phyloP scores from a whole-genome alignment of 2,329 filamentous ascomycete species.

The Zymoseptoria brevis region DNA sequence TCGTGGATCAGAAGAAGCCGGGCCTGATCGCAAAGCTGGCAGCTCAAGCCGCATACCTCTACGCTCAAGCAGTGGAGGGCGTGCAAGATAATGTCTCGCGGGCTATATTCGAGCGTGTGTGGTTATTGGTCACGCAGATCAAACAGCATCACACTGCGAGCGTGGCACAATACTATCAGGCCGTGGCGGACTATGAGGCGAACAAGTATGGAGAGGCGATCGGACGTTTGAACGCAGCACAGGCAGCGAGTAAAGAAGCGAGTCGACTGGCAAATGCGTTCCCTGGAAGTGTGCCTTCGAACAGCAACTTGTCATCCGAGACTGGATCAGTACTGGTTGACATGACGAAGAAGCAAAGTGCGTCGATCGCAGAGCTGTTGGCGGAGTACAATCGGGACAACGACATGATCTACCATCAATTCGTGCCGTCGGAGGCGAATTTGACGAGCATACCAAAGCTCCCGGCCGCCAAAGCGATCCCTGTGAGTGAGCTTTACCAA shows the following conservation, averaged over 20 bases:
- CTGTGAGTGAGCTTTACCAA: conserved; percentile 91
- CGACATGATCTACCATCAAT: conserved; percentile 96
- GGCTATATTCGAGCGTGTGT: conserved; percentile 88
- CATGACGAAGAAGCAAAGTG: conserved; percentile 72
- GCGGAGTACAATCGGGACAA: conserved; percentile 78
- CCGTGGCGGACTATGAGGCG: conserved; percentile 79
- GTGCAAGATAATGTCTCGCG: conserved; percentile 87
- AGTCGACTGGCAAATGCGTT: conserved; percentile 69
- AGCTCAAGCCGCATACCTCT: conserved; percentile 81
- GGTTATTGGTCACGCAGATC: conserved; percentile 72
- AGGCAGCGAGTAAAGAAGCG: conserved; percentile 70
- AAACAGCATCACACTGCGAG: conserved; percentile 80
- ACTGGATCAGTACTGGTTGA: conserved; percentile 67
- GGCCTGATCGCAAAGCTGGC: conserved; percentile 87
- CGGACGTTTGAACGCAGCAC: conserved; percentile 71
- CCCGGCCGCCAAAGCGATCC: conserved; percentile 91
- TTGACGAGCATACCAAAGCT: conserved; percentile 78
- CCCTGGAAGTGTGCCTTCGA: conserved; percentile 68
- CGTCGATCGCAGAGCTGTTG: conserved; percentile 74
- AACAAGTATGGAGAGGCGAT: conserved; percentile 81
- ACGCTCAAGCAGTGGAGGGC: conserved; percentile 78
- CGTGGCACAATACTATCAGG: conserved; percentile 88
- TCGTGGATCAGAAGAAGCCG: conserved; percentile 84
- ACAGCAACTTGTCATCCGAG: conserved; percentile 76
- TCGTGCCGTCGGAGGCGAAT: conserved; percentile 75